Percentiles rank a stretch among this genome's conserved stretches.
These are phyloP conservation scores for Apiospora kogelbergensis DNA, from an alignment of 2,329 filamentous ascomycete species.

Conservation along the genomic window DNA sequence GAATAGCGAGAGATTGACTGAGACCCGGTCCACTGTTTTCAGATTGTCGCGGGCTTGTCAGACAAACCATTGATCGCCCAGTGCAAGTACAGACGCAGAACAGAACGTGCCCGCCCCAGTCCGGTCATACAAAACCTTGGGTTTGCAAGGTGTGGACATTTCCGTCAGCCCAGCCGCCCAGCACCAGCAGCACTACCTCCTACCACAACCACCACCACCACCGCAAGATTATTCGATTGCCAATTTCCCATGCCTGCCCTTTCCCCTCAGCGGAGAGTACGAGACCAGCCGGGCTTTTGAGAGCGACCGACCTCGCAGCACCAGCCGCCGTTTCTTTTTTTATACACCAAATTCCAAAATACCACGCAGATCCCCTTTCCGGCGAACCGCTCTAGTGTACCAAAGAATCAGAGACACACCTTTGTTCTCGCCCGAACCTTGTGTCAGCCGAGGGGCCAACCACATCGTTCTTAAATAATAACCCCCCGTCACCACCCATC, in stretches of 20 bases:
- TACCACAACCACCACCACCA: no score
- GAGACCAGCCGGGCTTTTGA: background rate
- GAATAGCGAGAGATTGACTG: background rate
- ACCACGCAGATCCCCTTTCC: background rate
- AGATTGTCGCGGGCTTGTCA: background rate
- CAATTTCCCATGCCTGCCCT: conserved; percentile 6
- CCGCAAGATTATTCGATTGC: background rate
- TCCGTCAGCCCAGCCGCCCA: conserved; percentile 4
- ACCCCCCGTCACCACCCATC: background rate
- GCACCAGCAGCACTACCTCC: no score
- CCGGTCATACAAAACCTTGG: background rate
- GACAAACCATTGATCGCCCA: background rate
- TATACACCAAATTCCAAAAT: background rate
- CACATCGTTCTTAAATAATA: background rate
- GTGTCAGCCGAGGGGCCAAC: conserved; percentile 1
- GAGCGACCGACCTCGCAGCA: background rate
- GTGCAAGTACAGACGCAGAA: background rate
- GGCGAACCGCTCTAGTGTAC: conserved; percentile 4
- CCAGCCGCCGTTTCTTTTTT: background rate
- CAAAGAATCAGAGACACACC: background rate
- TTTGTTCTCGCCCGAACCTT: conserved; percentile 9
- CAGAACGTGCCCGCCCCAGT: background rate
- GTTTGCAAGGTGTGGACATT: background rate
- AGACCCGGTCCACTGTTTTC: background rate
- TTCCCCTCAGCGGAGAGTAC: conserved; percentile 3